Evolutionary conservation across 2,329 filamentous ascomycete genomes (phyloP), one percentile per base, ranked within the genome.

Genomic region (Stagonosporopsis tanaceti): DNA sequence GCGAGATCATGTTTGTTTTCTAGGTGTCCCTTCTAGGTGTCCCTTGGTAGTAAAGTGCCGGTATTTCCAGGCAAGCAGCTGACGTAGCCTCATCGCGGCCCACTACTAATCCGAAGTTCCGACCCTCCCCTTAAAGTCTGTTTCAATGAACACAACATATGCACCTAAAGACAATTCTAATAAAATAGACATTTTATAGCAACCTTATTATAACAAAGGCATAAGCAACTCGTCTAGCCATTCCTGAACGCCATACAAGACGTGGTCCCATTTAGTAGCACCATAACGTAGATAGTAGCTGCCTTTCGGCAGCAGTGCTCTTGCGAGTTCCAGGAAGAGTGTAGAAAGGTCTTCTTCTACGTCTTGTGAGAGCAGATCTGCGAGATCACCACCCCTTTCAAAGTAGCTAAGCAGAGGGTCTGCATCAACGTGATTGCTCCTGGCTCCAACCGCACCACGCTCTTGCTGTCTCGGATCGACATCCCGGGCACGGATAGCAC

Each of bases 351-450:
- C 68, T 14, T 46, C 39, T 5, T 72, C 69, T 6, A 62, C 66
- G 4, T 50, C 55, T 5, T 51, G 51, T 2, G 48, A 35, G 1
- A 70, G 32, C 44, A 73, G 44, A 0, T 9, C 20, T 14, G 42
- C 28, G 9, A 74, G 11, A 32, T 69, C 68, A 2, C 62, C 60
- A 15, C 65, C 64, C 17, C 62, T 59, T 12, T 60, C 58, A 8
- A 80, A 47, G 37, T 75, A 73, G 9, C 73, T 50, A 12, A 60
- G 60, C 5, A 82, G 50, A 4, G 77, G 39, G 62, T 82, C 79
- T 0, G 78, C 80, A 58, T 82, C 76, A 5, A 82, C 66, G 55
- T 79, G 76, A 53, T 69, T 73, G 30, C 75, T 69, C 11, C 59
- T 66, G 15, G 64, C 41, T 9, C 52, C 60, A 39, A 48, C 64